phyloP scores from a whole-genome alignment of 352 stramenopile genomes.

The Globisporangium spiculum region DNA sequence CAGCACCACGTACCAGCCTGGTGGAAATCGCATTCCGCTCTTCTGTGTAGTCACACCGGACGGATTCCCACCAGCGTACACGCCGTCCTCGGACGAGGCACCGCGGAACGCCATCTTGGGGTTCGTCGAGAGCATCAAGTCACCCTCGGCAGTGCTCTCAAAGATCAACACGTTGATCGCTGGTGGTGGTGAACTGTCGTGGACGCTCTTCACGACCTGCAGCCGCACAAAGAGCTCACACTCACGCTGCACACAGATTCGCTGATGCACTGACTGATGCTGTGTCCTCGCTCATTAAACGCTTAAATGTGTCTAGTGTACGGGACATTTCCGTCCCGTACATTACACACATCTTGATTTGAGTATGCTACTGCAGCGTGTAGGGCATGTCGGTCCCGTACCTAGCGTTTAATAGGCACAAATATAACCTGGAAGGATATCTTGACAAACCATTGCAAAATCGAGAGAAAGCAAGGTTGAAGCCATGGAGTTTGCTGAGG shows the following conservation, averaged over 20 bases:
- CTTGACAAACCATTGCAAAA: not conserved
- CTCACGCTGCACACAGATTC: slow-evolving; percentile 19
- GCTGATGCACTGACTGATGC: too few relatives aligned
- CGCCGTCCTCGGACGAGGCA: slow-evolving; percentile 49
- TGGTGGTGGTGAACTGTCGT: slow-evolving; percentile 14
- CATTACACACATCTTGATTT: not conserved
- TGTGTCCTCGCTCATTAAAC: too few relatives aligned
- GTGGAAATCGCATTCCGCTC: slow-evolving; percentile 24
- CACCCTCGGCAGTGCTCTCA: slow-evolving; percentile 48
- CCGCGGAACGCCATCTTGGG: slow-evolving; percentile 48
- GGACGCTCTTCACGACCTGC: slow-evolving; percentile 25
- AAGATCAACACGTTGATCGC: slow-evolving; percentile 80
- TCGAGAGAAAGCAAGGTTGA: not conserved
- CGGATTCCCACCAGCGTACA: slow-evolving; percentile 54
- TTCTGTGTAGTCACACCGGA: slow-evolving; percentile 51
- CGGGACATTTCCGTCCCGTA: not conserved
- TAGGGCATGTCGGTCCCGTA: too few relatives aligned
- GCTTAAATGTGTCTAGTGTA: not conserved
- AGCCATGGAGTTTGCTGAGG: slow-evolving; percentile 25
- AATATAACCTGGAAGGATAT: not conserved
- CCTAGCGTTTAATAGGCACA: too few relatives aligned
- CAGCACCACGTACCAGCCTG: slow-evolving; percentile 71
- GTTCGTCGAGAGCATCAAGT: slow-evolving; percentile 60
- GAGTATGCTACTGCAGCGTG: too few relatives aligned
- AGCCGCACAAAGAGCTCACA: slow-evolving; percentile 58